Percentiles rank a stretch among this genome's conserved stretches.
Conservation (phyloP, 257 asterid species). For the Solanum rostratum region DNA sequence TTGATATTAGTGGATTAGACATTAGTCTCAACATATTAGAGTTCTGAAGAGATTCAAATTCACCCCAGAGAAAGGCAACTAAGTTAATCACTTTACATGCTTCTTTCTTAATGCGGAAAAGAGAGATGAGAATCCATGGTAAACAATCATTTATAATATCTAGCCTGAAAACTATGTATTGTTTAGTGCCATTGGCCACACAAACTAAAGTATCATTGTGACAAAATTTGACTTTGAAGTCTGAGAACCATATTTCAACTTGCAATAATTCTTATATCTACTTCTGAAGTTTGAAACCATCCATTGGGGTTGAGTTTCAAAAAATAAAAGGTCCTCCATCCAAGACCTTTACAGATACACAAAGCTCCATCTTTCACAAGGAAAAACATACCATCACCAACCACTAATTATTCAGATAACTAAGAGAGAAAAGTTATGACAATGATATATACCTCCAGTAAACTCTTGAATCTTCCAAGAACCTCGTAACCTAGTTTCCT, state of each 20-base stretch:
- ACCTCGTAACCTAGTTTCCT: slow-evolving; percentile 77
- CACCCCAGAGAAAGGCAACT: background rate
- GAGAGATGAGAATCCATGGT: background rate
- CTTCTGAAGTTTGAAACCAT: background rate
- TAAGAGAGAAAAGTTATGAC: background rate
- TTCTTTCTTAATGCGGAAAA: background rate
- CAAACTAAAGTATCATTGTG: background rate
- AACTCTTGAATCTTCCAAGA: slow-evolving; percentile 56
- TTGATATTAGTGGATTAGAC: background rate
- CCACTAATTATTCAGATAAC: background rate
- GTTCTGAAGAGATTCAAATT: background rate
- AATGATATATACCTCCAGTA: slow-evolving; percentile 44
- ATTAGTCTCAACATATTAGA: background rate
- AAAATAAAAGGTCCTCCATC: background rate
- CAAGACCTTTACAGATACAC: background rate
- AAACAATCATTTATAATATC: background rate
- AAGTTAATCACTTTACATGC: background rate
- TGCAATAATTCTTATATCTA: background rate
- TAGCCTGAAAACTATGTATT: background rate
- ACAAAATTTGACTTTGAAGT: background rate
- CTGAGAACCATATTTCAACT: background rate
- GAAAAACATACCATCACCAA: background rate
- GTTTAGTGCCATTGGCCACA: background rate
- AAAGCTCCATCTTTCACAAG: background rate
- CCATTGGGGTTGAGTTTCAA: background rate